phyloP scores from a whole-genome alignment of 352 stramenopile species.

The Globisporangium cylindrosporum region DNA sequence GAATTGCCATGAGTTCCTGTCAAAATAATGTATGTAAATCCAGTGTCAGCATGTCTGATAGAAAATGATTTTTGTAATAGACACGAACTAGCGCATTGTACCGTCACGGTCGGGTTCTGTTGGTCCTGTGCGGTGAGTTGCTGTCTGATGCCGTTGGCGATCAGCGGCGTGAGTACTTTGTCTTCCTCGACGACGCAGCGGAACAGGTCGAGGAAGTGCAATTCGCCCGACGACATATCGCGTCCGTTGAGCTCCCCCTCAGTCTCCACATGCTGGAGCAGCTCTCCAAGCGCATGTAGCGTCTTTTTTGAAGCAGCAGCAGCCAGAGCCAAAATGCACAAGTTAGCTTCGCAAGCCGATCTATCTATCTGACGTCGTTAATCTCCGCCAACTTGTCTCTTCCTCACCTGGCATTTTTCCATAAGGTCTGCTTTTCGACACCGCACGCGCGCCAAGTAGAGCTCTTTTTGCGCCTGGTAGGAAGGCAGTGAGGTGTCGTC shows the following conservation, averaged over 20 bases:
- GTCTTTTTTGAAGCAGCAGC: constrained; percentile 23
- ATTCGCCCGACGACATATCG: constrained; percentile 49
- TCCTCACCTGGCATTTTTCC: constrained; percentile 47
- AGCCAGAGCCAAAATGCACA: background rate
- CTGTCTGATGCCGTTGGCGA: constrained; percentile 44
- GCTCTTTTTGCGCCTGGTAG: constrained; percentile 57
- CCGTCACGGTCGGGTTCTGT: constrained; percentile 39
- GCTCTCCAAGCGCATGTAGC: constrained; percentile 41
- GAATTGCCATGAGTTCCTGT: constrained; percentile 37
- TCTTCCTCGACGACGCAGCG: constrained; percentile 67
- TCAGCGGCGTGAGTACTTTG: constrained; percentile 59
- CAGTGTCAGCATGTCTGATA: background rate
- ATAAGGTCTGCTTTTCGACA: constrained; percentile 57
- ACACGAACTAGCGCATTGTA: constrained; percentile 17
- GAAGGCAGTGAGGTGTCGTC: constrained; percentile 50
- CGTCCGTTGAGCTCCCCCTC: constrained; percentile 35
- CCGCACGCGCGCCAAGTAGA: constrained; percentile 50
- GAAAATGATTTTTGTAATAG: background rate
- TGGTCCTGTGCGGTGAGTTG: constrained; percentile 42
- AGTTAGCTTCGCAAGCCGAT: background rate
- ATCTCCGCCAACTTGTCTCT: background rate
- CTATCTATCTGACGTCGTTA: no score
- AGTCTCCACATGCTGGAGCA: constrained; percentile 49
- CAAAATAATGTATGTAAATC: background rate
- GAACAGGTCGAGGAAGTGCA: constrained; percentile 68